These are phyloP conservation scores for Alopecurus myosuroides DNA, from an alignment of 176 grass and related monocot species.

Conservation along the genomic window DNA sequence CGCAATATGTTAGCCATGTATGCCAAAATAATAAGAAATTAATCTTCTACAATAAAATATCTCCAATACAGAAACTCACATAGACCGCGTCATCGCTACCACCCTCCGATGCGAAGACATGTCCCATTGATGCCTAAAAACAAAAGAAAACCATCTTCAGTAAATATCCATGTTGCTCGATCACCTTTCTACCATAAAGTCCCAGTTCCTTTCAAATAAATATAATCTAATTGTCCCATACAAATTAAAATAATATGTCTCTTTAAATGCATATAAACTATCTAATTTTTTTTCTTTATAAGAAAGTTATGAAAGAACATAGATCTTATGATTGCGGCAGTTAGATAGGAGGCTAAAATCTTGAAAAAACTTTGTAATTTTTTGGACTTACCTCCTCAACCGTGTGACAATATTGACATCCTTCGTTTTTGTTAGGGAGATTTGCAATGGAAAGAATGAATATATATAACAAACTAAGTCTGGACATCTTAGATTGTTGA, in stretches of 20 bases:
- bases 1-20: not conserved
- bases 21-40: not conserved
- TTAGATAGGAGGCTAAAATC: not conserved
- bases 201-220: not conserved
- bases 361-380: not conserved
- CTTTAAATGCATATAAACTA: not conserved
- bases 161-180: not conserved
- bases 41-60: not conserved
- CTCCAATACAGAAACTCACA: not conserved
- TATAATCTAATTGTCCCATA: not conserved
- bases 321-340: not conserved
- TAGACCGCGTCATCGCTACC: not conserved
- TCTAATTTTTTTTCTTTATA: not conserved
- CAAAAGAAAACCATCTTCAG: not conserved
- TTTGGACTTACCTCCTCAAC: not conserved
- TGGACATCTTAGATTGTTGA: not conserved
- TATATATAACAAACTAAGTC: not conserved
- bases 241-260: not conserved
- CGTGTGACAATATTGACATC: not conserved
- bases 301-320: not conserved
- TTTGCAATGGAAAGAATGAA: not conserved
- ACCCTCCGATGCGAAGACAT: not conserved
- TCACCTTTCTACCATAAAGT: not conserved
- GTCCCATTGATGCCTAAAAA: not conserved
- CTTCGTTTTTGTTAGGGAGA: not conserved